Base-by-base conservation (phyloP, 495 filamentous ascomycete species). In the Talaromyces liani region DNA sequence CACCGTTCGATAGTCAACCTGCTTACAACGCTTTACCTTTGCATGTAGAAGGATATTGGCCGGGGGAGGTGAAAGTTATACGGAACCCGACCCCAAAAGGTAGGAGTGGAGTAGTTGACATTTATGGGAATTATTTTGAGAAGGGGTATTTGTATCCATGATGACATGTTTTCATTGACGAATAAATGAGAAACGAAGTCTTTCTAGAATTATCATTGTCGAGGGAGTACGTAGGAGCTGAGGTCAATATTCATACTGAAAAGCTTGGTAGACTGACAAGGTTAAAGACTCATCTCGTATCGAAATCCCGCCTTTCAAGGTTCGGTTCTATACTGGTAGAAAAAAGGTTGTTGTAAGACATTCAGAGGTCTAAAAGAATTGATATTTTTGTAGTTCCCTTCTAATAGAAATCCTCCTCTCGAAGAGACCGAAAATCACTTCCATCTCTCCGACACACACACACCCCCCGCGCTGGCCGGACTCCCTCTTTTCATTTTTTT, bases 121-220 rank as follows among this genome's bases (percentile, higher is more conserved):
- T 80, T 70, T 83, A 81, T 70, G 81, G 81, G 6, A 83, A 83
- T 70, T 77, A 78, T 65, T 83, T 81, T 61, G 80, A 81, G 69
- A 82, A 80, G 67, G 80, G 79, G 3, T 80, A 81, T 63, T 64
- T 83, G 10, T 83, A 82, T 68, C 80, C 79, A 58, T 82, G 65
- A 79, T 9, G n/a, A 31, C 29, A 31, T 31, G 29, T 31, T 31
- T 31, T 16, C 4, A 36, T 9, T 20, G 24, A 16, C 16, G 27
- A 33, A 8, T 58, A 14, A 24, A 36, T 4, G 56, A 58, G 56
- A 16, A 41, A 14, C 16, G 36, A 41, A 41, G 36, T 16, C 36
- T 41, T 36, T 41, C 36, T 41, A 36, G 12, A 41, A 41, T 0
- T 16, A 16, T 41, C 14, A 41, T 9, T 9, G 4, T 41, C 14